Evolutionary conservation across 192 early-diverging fungal genomes (phyloP).

Genomic region (Diversispora epigaea): DNA sequence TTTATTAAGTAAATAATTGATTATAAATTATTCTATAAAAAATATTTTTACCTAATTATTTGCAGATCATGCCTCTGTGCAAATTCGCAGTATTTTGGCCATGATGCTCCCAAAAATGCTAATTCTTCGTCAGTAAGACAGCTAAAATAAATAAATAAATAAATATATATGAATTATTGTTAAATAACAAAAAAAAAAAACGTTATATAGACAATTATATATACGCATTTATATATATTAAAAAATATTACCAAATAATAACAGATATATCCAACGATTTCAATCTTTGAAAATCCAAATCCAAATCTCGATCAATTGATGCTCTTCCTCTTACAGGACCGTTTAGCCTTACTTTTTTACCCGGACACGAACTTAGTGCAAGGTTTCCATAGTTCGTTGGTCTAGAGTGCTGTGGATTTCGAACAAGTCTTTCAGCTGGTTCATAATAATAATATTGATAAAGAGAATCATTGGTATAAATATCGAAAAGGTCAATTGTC

Average conservation of each 20-base stretch:
- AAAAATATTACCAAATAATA: slow-evolving; percentile 60
- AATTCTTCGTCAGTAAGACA: slow-evolving; percentile 68
- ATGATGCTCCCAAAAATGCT: slow-evolving; percentile 63
- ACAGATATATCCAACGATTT: slow-evolving; percentile 53
- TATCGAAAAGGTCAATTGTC: slow-evolving; percentile 21
- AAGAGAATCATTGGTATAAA: slow-evolving; percentile 18
- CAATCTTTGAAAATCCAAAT: slow-evolving; percentile 69
- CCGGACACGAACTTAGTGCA: slow-evolving; percentile 69
- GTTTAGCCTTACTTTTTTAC: slow-evolving; percentile 74
- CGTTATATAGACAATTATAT: background rate
- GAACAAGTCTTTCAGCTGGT: background rate
- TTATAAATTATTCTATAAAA: background rate
- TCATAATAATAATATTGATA: slow-evolving; percentile 11
- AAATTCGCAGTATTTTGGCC: slow-evolving; percentile 54
- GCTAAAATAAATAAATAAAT: slow-evolving; percentile 40
- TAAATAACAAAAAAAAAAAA: slow-evolving; percentile 26
- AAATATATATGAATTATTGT: too few relatives aligned
- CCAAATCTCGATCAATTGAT: slow-evolving; percentile 67
- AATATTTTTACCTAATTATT: slow-evolving; percentile 47
- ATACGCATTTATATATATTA: background rate
- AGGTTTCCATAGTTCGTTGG: slow-evolving; percentile 53
- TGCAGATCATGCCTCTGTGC: slow-evolving; percentile 56
- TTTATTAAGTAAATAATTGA: background rate
- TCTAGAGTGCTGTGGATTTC: background rate
- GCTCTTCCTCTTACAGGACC: slow-evolving; percentile 72